Evolutionary conservation across 1,284 basidiomycete genomes (phyloP).

Genomic region (Pterula multifida): DNA sequence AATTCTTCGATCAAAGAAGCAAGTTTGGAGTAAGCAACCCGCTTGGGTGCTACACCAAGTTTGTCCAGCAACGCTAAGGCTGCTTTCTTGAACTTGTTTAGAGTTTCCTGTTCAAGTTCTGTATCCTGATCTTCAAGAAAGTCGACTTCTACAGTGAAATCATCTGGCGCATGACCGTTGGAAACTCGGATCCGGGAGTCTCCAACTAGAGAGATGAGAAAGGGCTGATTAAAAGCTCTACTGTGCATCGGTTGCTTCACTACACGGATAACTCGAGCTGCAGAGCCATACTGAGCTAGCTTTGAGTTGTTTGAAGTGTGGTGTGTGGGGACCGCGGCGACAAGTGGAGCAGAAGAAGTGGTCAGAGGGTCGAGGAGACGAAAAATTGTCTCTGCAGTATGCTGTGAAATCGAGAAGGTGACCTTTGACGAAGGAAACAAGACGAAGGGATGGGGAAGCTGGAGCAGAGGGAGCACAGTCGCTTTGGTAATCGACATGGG

Average conservation of each 20-base stretch:
- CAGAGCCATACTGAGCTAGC: neutral
- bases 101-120: neutral
- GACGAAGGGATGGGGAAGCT: neutral
- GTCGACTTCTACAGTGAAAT: neutral
- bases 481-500: neutral
- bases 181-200: neutral
- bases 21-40: slow-evolving; percentile 31
- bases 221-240: neutral
- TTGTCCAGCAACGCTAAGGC: neutral
- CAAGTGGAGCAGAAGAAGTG: neutral
- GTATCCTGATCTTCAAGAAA: neutral
- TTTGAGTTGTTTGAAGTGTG: slow-evolving; percentile 1
- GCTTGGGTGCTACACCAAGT: neutral
- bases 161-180: neutral
- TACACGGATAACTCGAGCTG: neutral
- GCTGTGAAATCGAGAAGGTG: neutral
- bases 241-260: neutral
- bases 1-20: slow-evolving; percentile 46
- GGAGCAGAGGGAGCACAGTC: neutral
- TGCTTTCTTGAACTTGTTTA: neutral
- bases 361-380: neutral
- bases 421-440: neutral
- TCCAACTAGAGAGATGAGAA: neutral
- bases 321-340: neutral
- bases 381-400: neutral